phyloP scores from a whole-genome alignment of 2,329 filamentous ascomycete genomes.

The Colletotrichum cereale region DNA sequence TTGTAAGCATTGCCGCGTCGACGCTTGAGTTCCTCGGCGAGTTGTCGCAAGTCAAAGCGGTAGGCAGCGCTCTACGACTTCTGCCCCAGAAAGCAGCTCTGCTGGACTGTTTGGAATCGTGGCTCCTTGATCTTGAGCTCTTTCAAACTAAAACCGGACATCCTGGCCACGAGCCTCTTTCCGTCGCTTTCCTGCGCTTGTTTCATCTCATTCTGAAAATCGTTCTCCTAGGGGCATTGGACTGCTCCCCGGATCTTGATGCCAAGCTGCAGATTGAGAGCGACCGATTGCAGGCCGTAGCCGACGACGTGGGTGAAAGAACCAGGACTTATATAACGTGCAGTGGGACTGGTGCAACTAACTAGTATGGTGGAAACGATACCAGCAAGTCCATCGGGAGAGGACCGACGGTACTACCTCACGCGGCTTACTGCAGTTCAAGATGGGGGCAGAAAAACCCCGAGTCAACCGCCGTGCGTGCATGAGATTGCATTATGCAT shows the following conservation, averaged over 20 bases:
- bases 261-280: constrained; percentile 48
- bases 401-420: not conserved
- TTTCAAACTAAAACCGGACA: constrained; percentile 40
- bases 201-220: constrained; percentile 52
- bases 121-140: constrained; percentile 49
- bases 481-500: not conserved
- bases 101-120: constrained; percentile 49
- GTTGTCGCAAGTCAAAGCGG: constrained; percentile 45
- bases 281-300: constrained; percentile 48
- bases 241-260: constrained; percentile 46
- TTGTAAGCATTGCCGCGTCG: constrained; percentile 49
- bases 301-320: constrained; percentile 48
- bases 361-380: too few relatives aligned
- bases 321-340: constrained; percentile 47
- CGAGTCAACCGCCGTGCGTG: not conserved
- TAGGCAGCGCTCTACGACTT: constrained; percentile 44
- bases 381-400: not conserved
- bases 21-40: constrained; percentile 51
- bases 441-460: not conserved
- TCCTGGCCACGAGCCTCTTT: constrained; percentile 45
- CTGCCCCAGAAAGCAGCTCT: constrained; percentile 48
- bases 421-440: not conserved
- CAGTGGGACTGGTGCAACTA: not conserved
- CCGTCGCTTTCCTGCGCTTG: constrained; percentile 51
- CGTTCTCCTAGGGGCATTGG: constrained; percentile 50